phyloP scores from a whole-genome alignment of 768 basidiomycete species.

The Guyanaporus albipodus region DNA sequence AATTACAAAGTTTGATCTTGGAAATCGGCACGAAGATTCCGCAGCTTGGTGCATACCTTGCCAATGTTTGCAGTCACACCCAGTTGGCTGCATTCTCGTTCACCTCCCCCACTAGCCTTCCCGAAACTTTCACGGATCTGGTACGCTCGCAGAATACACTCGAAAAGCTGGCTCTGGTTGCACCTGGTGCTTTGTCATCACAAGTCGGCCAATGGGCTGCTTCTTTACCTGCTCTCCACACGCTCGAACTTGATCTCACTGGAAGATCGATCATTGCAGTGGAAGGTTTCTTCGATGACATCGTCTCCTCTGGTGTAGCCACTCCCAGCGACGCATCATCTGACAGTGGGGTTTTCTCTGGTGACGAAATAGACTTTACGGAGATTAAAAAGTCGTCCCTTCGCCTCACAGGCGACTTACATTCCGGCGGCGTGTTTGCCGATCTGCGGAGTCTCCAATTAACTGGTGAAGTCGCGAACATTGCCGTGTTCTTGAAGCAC shows the following conservation, averaged over 20 bases:
- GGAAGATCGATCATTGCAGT: constrained; percentile 64
- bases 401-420: constrained; percentile 58
- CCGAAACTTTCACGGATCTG: constrained; percentile 67
- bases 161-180: constrained; percentile 61
- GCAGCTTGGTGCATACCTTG: constrained; percentile 59
- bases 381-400: constrained; percentile 68
- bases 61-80: constrained; percentile 58
- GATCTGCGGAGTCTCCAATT: constrained; percentile 59
- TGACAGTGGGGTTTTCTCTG: constrained; percentile 76
- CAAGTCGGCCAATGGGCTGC: constrained; percentile 73
- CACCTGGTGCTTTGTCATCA: constrained; percentile 70
- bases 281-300: constrained; percentile 78
- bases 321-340: constrained; percentile 69
- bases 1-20: constrained; percentile 55
- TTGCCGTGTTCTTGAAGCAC: constrained; percentile 69
- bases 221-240: constrained; percentile 55
- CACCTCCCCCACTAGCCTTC: constrained; percentile 63
- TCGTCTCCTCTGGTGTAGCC: constrained; percentile 62
- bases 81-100: constrained; percentile 67
- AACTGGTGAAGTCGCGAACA: constrained; percentile 66
- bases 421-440: constrained; percentile 52
- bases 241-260: constrained; percentile 67
- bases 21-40: constrained; percentile 57
- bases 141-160: constrained; percentile 54
- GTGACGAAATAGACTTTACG: constrained; percentile 73